phyloP scores from a whole-genome alignment of 2,329 filamentous ascomycete species.

The Aureobasidium vineae region DNA sequence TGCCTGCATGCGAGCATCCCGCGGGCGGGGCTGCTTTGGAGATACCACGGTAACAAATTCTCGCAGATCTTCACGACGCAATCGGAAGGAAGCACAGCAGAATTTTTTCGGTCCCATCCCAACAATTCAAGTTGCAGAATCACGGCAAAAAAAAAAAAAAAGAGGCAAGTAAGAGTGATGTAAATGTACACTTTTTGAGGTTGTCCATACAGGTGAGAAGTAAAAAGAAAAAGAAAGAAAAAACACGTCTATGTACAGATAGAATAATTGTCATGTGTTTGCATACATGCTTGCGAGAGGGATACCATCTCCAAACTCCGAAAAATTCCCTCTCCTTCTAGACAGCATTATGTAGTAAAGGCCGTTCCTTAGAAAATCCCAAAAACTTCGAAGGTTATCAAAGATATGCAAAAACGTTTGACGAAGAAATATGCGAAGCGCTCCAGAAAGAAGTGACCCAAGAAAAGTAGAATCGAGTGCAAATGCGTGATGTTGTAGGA shows the following conservation, averaged over 20 bases:
- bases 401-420: constrained; percentile 8
- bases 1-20: constrained; percentile 10
- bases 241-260: constrained; percentile 20
- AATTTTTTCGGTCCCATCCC: not conserved
- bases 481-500: constrained; percentile 4
- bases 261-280: constrained; percentile 9
- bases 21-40: constrained; percentile 14
- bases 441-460: constrained; percentile 19
- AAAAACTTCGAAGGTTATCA: constrained; percentile 8
- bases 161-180: not conserved
- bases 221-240: not conserved
- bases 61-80: constrained; percentile 2
- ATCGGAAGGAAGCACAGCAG: constrained; percentile 12
- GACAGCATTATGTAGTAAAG: constrained; percentile 19
- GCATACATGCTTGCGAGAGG: constrained; percentile 11
- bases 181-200: constrained; percentile 24
- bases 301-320: constrained; percentile 23
- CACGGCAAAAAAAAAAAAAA: not conserved
- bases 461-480: constrained; percentile 8
- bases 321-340: constrained; percentile 20
- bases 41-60: constrained; percentile 12
- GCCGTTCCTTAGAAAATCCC: constrained; percentile 15
- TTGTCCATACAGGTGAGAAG: constrained; percentile 7
- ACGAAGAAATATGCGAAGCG: constrained; percentile 13
- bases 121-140: not conserved